A percentile compares a stretch with the other conserved stretches of the same genome.
Conservation (phyloP, 2,329 filamentous ascomycete species). For the Colletotrichum spaethianum region DNA sequence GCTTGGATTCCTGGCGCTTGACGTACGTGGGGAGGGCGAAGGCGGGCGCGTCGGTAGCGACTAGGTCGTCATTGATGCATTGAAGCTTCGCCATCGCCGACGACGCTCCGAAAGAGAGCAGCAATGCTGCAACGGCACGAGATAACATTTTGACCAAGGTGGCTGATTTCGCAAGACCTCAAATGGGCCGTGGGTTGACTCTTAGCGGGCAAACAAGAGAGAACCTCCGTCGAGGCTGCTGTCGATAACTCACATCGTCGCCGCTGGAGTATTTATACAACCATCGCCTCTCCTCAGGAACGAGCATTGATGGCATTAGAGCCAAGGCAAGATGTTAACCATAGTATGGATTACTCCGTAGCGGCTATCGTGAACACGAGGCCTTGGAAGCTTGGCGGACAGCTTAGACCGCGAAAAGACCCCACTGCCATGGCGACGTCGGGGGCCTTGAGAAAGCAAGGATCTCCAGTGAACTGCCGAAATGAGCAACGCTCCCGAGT, state of each 20-base stretch:
- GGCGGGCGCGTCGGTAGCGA: slow-evolving; percentile 3
- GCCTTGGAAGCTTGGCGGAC: slow-evolving; percentile 23
- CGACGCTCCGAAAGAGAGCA: slow-evolving; percentile 13
- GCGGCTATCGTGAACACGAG: slow-evolving; percentile 25
- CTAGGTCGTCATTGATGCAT: slow-evolving; percentile 28
- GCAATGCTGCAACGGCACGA: not conserved
- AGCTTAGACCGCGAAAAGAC: not conserved
- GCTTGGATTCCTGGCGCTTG: slow-evolving; percentile 38
- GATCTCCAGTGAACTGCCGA: slow-evolving; percentile 17
- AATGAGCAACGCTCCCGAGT: slow-evolving; percentile 30
- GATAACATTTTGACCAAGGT: slow-evolving; percentile 1
- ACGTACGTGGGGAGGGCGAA: slow-evolving; percentile 2
- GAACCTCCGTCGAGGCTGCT: not conserved
- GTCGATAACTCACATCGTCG: not conserved
- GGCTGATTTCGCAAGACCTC: not conserved
- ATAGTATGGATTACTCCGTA: not conserved
- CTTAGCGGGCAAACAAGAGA: not conserved
- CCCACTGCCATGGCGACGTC: slow-evolving; percentile 16
- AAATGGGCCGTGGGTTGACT: not conserved
- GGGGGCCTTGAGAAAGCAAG: not conserved
- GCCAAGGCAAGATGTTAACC: not conserved
- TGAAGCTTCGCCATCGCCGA: slow-evolving; percentile 9
- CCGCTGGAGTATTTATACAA: not conserved
- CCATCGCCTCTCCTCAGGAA: too few species aligned
- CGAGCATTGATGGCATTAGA: not conserved